phyloP scores from a whole-genome alignment of 1,284 basidiomycete species.

The Flammula alnicola region DNA sequence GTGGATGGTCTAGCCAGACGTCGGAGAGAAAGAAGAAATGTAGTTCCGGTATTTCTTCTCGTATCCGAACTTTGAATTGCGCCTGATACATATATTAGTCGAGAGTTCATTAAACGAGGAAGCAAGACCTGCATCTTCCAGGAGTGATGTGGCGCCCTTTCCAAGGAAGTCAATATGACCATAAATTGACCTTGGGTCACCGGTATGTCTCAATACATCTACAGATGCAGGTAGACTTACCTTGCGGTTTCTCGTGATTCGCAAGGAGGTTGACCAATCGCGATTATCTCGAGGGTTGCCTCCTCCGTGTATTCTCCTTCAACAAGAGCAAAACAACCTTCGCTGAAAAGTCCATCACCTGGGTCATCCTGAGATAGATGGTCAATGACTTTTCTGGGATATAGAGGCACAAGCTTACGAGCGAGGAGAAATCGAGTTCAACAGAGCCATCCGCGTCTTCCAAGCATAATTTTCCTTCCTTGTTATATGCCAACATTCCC shows the following conservation, averaged over 20 bases:
- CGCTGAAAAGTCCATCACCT: conserved; percentile 95
- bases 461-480: conserved; percentile 88
- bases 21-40: conserved; percentile 96
- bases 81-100: conserved; percentile 52
- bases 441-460: conserved; percentile 96
- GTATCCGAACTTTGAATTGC: conserved; percentile 62
- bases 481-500: conserved; percentile 90
- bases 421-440: conserved; percentile 85
- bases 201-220: conserved; percentile 4
- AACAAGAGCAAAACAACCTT: conserved; percentile 93
- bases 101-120: not conserved
- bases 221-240: conserved; percentile 43
- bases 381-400: not conserved
- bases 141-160: conserved; percentile 85
- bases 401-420: conserved; percentile 51
- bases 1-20: conserved; percentile 90
- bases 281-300: conserved; percentile 86
- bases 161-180: conserved; percentile 97
- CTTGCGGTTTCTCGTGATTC: conserved; percentile 84
- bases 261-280: conserved; percentile 96
- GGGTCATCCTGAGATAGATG: conserved; percentile 72
- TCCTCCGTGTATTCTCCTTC: conserved; percentile 98
- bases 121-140: conserved; percentile 82
- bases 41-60: conserved; percentile 72
- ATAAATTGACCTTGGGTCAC: conserved; percentile 72